These are phyloP conservation scores for Avena eriantha DNA, from an alignment of 176 grass and related monocot genomes.

Conservation along the genomic window DNA sequence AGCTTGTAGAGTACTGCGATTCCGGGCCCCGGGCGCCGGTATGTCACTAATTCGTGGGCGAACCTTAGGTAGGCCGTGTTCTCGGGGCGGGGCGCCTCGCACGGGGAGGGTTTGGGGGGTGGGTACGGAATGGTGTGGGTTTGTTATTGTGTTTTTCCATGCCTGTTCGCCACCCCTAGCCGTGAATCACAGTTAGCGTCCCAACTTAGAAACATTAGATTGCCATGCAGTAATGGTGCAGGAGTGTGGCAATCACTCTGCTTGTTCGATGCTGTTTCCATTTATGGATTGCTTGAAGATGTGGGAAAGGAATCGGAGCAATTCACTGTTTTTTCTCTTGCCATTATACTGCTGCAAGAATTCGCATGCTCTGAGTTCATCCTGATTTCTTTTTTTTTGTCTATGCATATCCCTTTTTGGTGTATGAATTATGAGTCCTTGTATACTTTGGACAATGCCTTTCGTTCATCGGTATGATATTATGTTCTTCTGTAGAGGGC, in stretches of 20 bases:
- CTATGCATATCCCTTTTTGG: neutral
- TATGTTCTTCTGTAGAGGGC: neutral
- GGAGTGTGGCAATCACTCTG: neutral
- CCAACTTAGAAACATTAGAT: neutral
- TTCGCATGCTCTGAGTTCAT: neutral
- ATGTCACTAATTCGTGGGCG: neutral
- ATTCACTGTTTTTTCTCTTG: neutral
- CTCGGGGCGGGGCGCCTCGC: neutral
- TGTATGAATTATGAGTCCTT: neutral
- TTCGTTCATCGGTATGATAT: neutral
- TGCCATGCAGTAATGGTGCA: neutral
- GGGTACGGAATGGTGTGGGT: neutral
- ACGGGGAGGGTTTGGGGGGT: neutral
- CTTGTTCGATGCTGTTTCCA: neutral
- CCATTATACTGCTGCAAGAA: neutral
- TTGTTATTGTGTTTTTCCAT: neutral
- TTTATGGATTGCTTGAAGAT: neutral
- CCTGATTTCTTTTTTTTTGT: neutral
- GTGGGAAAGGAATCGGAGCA: neutral
- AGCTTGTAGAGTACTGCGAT: neutral
- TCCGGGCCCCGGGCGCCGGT: neutral
- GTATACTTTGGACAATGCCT: neutral
- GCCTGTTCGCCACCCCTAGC: neutral
- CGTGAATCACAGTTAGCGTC: neutral
- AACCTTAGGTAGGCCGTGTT: slow-evolving; percentile 1